Base-by-base conservation (phyloP, 2,329 filamentous ascomycete species). In the Penicillium frequentans region DNA sequence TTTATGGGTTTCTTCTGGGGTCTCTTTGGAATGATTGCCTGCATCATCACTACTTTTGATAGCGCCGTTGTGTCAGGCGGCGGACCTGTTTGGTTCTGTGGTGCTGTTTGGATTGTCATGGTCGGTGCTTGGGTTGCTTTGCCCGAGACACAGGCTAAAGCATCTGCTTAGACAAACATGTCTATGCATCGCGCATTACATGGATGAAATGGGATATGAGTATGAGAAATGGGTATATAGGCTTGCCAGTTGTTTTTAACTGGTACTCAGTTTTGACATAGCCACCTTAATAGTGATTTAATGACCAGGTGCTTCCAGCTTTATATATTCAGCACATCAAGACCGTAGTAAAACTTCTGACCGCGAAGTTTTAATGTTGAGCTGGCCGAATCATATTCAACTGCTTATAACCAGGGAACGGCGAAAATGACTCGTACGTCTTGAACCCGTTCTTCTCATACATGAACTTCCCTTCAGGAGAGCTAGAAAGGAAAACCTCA, bases 381-480 rank as follows among this genome's bases (percentile, higher is more conserved):
- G 52, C 53, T 8, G 64, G 52, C 1, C 64, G 62, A 49, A 67
- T 52, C 64, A 67, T 66, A 27, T 50, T 45, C 5, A 57, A 27
- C 35, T 66, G 60, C 39, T 48, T 42, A 16, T 65, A 59, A 0
- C 33, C 62, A n/a, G 60, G 55, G 37, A 52, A 61, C 2, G 64
- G 64, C 13, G 49, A 55, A 46, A 62, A 61, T 2, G 53, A 39
- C 24, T 52, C 49, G 35, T 61, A 27, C 11, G 70, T 64, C 24
- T 64, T 62, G 59, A 79, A 80, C 5, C 76, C 75, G 52, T 68
- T 66, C 43, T 68, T 77, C 56, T 68, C 51, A 58, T 80, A 79
- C 33, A 80, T 24, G 1, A 61, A 57, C 49, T 70, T 72, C 2
- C 70, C 77, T 5, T 52, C 64, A 14, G 65, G 61, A 3, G 73